Conservation (phyloP, 2,329 filamentous ascomycete genomes). For the Aspergillus sp. region DNA sequence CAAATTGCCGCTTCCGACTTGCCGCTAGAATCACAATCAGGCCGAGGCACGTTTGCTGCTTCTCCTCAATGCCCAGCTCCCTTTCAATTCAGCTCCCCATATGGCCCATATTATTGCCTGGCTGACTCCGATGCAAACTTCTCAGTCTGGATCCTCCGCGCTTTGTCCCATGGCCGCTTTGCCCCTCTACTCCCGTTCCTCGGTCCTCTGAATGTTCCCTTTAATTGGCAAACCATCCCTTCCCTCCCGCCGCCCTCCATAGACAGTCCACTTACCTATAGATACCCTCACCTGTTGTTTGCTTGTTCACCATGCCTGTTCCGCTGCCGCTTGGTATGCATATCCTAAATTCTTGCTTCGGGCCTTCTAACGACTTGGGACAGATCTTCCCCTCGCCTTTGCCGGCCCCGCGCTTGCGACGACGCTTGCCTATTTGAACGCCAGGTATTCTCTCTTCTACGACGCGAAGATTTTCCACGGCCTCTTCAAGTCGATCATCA, state of each 20-base stretch:
- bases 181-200: slow-evolving; percentile 1
- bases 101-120: neutral
- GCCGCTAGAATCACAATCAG: neutral
- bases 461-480: slow-evolving; percentile 66
- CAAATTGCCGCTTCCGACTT: neutral
- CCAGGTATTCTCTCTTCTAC: slow-evolving; percentile 67
- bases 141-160: neutral
- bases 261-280: neutral
- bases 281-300: neutral
- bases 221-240: slow-evolving; percentile 4
- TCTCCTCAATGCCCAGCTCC: neutral
- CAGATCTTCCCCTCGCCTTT: slow-evolving; percentile 44
- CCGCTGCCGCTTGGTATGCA: slow-evolving; percentile 13
- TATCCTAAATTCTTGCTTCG: neutral
- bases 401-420: slow-evolving; percentile 67
- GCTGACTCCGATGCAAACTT: slow-evolving; percentile 2
- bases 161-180: neutral
- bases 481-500: slow-evolving; percentile 53
- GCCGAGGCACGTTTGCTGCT: neutral
- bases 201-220: neutral
- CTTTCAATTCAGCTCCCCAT: neutral
- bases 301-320: slow-evolving; percentile 8
- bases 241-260: neutral
- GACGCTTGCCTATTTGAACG: slow-evolving; percentile 77
- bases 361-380: neutral